Evolutionary conservation across 129 eudicot species (phyloP).

Genomic region (Scalesia atractyloides): DNA sequence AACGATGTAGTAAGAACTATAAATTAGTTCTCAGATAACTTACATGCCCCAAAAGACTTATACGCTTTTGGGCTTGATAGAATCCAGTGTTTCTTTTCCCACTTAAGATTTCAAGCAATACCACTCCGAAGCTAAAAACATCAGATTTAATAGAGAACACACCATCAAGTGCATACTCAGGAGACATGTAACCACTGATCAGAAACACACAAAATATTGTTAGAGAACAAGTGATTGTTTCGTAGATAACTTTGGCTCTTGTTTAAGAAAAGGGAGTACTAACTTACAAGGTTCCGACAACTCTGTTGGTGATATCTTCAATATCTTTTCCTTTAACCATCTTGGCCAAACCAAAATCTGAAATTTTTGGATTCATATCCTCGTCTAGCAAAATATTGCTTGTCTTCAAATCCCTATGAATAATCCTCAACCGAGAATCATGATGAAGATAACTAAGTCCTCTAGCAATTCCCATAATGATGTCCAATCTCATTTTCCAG

Average conservation of each 20-base stretch:
- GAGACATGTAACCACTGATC: constrained; percentile 37
- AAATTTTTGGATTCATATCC: constrained; percentile 41
- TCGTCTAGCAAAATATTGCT: constrained; percentile 38
- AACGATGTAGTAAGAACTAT: background rate
- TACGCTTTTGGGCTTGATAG: constrained; percentile 16
- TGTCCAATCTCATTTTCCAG: constrained; percentile 13
- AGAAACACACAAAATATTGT: background rate
- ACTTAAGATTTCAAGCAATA: constrained; percentile 37
- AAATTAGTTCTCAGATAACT: constrained; percentile 21
- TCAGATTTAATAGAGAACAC: constrained; percentile 31
- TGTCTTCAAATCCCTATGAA: constrained; percentile 12
- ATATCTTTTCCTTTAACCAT: constrained; percentile 38
- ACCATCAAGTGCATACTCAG: constrained; percentile 39
- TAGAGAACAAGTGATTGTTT: background rate
- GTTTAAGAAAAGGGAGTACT: background rate
- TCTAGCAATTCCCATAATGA: constrained; percentile 23
- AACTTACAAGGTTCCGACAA: constrained; percentile 41
- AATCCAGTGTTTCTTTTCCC: constrained; percentile 39
- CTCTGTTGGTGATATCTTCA: constrained; percentile 33
- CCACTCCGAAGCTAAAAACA: constrained; percentile 37
- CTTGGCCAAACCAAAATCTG: constrained; percentile 40
- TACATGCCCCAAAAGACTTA: constrained; percentile 37
- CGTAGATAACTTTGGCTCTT: background rate
- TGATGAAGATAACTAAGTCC: constrained; percentile 28
- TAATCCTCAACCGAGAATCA: constrained; percentile 21